Evolutionary conservation across 768 basidiomycete genomes (phyloP).

Genomic region (Rhodotorula diobovata): DNA sequence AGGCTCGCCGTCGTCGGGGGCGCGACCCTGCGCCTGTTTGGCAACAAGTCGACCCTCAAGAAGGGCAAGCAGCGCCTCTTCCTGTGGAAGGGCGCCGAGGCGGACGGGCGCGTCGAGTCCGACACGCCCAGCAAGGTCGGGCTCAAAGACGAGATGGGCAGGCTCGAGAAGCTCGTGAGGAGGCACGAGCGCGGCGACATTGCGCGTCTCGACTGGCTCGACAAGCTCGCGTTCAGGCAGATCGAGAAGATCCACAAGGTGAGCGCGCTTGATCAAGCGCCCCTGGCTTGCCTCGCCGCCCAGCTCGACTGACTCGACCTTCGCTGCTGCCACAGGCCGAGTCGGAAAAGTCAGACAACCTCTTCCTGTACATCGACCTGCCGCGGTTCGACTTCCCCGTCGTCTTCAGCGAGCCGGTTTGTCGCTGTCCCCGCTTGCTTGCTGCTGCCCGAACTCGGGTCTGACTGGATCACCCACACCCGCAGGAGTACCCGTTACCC

Average conservation of each 20-base stretch:
- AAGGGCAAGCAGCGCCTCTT: conserved; percentile 84
- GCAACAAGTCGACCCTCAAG: conserved; percentile 86
- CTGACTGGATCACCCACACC: not conserved
- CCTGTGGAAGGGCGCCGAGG: conserved; percentile 76
- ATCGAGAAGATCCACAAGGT: conserved; percentile 94
- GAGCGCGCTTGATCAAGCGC: conserved; percentile 41
- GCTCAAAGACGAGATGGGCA: conserved; percentile 83
- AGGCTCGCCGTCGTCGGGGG: conserved; percentile 63
- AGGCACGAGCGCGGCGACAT: conserved; percentile 94
- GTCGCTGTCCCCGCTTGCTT: conserved; percentile 41
- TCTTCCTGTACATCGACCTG: conserved; percentile 94
- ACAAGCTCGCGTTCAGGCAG: conserved; percentile 84
- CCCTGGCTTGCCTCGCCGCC: conserved; percentile 53
- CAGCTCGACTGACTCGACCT: conserved; percentile 56
- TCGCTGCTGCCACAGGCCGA: conserved; percentile 60
- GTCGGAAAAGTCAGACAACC: conserved; percentile 80
- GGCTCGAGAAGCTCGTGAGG: conserved; percentile 80
- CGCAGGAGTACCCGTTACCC: conserved; percentile 41
- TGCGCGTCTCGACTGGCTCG: conserved; percentile 91
- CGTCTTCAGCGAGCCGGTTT: conserved; percentile 82
- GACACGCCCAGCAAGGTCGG: conserved; percentile 82
- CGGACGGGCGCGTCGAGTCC: conserved; percentile 75
- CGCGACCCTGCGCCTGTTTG: conserved; percentile 81
- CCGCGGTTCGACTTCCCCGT: conserved; percentile 97
- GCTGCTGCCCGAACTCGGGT: no score